Evolutionary conservation across 108 stramenopile genomes (phyloP).

Genomic region (Skeletonema potamos): DNA sequence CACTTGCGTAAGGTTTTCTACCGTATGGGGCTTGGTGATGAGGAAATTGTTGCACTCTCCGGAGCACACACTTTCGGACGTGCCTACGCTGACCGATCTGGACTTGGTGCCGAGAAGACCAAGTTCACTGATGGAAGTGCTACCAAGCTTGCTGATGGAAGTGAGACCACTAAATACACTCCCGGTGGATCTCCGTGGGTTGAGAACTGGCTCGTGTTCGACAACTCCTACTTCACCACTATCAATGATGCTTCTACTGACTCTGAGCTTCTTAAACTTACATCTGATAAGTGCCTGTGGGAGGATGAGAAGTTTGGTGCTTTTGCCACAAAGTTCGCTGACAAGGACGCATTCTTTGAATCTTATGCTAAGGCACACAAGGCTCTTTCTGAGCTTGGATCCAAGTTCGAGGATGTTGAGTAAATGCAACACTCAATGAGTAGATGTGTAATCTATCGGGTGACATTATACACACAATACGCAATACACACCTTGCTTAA

Average conservation of each 20-base stretch:
- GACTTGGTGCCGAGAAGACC: constrained; percentile 84
- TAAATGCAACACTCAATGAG: constrained; percentile 14
- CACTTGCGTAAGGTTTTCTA: constrained; percentile 93
- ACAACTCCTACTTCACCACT: constrained; percentile 86
- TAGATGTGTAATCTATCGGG: background rate
- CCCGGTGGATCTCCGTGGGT: constrained; percentile 91
- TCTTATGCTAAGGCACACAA: constrained; percentile 92
- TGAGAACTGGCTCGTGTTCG: constrained; percentile 70
- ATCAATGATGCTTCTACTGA: constrained; percentile 53
- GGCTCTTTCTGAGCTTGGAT: constrained; percentile 89
- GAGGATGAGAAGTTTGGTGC: constrained; percentile 68
- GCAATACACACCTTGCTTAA: background rate
- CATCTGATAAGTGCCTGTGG: constrained; percentile 75
- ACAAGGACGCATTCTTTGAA: constrained; percentile 90
- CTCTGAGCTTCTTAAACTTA: constrained; percentile 74
- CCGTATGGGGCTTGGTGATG: constrained; percentile 93
- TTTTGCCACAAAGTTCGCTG: constrained; percentile 81
- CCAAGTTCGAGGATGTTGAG: constrained; percentile 72
- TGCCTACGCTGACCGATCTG: constrained; percentile 80
- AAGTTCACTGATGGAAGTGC: constrained; percentile 91
- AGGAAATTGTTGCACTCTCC: constrained; percentile 91
- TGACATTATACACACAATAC: background rate
- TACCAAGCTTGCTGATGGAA: constrained; percentile 81
- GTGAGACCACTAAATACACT: constrained; percentile 78
- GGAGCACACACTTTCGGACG: constrained; percentile 95